Base-by-base conservation (phyloP, 2,329 filamentous ascomycete genomes). In the Parastagonospora avenae region DNA sequence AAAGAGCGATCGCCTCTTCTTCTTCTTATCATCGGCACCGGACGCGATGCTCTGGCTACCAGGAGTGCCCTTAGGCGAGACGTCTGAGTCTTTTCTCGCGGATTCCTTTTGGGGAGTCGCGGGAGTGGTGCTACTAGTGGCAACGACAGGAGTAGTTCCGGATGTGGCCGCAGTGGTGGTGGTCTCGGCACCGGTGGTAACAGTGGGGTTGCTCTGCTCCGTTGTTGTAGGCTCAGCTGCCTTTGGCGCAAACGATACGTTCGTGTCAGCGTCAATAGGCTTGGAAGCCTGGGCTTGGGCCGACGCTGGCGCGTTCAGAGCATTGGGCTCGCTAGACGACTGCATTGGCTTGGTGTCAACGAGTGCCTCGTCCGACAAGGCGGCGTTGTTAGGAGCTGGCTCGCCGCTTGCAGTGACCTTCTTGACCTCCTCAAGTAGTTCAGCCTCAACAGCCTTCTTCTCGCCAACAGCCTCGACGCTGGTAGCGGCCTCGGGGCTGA, bases 371-470 rank as follows among this genome's bases (percentile, higher is more conserved):
- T 68, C 63, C 24, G 64, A 66, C 32, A 66, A 52, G 12, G 76
- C 74, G 31, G 76, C 76, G 19, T 76, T 69, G 46, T 75, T 74
- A 31, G 59, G 53, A 33, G 78, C 77, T 35, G 78, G 76, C 54
- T 79, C 76, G 30, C 77, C 77, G 42, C 70, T 61, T 42, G 74
- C 73, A 46, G 78, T 60, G 7, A 68, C 67, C 41, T 72, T 68
- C 59, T 74, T 45, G 54, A 86, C 80, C 71, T 89, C 83, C 58
- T 84, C 80, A 41, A 92, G 78, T 8, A 95, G 79, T 76, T 96
- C 88, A 24, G 83, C 77, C 76, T 92, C 89, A 5, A 91, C 80
- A 46, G 80, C 79, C 46, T 82, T 84, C 82, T 92, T 92, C 67
- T 90, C 88, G 60, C 80, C 74, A 6, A 91, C 87, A 64, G 87